These are phyloP conservation scores for Fraxinus paxiana DNA, from an alignment of 305 asterid genomes.

Conservation along the genomic window DNA sequence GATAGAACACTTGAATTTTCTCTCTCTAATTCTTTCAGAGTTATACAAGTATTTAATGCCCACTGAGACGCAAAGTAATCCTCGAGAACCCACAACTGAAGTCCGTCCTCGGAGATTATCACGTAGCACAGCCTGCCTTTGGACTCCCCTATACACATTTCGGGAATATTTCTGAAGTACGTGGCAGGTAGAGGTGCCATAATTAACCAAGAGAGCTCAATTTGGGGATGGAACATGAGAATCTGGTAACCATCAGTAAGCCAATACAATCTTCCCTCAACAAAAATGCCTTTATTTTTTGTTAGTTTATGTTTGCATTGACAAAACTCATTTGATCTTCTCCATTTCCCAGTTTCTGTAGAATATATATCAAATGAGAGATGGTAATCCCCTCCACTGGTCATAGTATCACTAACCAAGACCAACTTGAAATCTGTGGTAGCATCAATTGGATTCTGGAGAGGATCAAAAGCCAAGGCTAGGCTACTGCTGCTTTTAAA, in stretches of 20 bases:
- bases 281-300: constrained; percentile 44
- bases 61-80: constrained; percentile 44
- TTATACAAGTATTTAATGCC: constrained; percentile 29
- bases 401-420: constrained; percentile 26
- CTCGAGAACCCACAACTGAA: constrained; percentile 58
- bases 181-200: constrained; percentile 39
- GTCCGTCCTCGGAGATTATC: constrained; percentile 43
- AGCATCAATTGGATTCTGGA: constrained; percentile 13
- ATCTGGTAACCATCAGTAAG: constrained; percentile 47
- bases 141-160: constrained; percentile 64
- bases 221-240: constrained; percentile 51
- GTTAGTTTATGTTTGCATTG: constrained; percentile 22
- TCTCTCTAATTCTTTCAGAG: constrained; percentile 41
- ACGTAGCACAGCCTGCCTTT: constrained; percentile 38
- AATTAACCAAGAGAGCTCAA: constrained; percentile 47
- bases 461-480: constrained; percentile 51
- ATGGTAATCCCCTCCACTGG: constrained; percentile 20
- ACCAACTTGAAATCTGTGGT: constrained; percentile 44
- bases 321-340: constrained; percentile 37
- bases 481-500: constrained; percentile 26
- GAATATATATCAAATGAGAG: constrained; percentile 46
- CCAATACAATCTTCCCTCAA: constrained; percentile 49
- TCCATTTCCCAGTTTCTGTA: constrained; percentile 47
- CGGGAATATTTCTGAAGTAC: constrained; percentile 26
- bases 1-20: constrained; percentile 29